These are phyloP conservation scores for Styphnolobium japonicum DNA, from an alignment of 306 rosid genomes.

Conservation along the genomic window DNA sequence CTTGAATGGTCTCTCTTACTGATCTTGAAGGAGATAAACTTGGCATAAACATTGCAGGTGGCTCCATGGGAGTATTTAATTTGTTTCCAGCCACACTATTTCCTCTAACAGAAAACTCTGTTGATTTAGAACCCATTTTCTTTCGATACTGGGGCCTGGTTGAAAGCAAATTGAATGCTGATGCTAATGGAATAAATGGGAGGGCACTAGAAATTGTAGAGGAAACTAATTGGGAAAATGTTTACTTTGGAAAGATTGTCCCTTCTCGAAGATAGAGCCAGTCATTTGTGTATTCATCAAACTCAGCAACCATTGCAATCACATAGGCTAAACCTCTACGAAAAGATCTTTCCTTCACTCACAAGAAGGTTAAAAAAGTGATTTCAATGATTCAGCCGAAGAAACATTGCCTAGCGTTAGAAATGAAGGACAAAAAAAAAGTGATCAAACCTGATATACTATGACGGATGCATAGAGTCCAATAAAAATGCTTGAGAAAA, in stretches of 20 bases:
- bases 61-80: conserved; percentile 43
- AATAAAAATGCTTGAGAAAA: conserved; percentile 48
- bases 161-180: conserved; percentile 48
- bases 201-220: not conserved
- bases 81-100: conserved; percentile 34
- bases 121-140: conserved; percentile 43
- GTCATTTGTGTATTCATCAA: conserved; percentile 84
- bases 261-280: conserved; percentile 92
- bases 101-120: conserved; percentile 52
- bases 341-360: conserved; percentile 76
- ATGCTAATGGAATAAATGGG: conserved; percentile 7
- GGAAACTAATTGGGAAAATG: conserved; percentile 25
- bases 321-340: conserved; percentile 69
- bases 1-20: conserved; percentile 73
- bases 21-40: conserved; percentile 62
- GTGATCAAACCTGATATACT: conserved; percentile 51
- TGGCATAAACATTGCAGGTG: conserved; percentile 85
- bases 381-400: conserved; percentile 12
- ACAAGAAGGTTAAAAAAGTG: conserved; percentile 17
- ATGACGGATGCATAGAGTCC: conserved; percentile 54
- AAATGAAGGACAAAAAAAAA: not conserved
- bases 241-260: conserved; percentile 70
- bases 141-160: conserved; percentile 94
- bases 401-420: not conserved
- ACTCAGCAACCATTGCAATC: conserved; percentile 88